phyloP scores from a whole-genome alignment of 2,329 filamentous ascomycete species.

The Diatrype stigma region DNA sequence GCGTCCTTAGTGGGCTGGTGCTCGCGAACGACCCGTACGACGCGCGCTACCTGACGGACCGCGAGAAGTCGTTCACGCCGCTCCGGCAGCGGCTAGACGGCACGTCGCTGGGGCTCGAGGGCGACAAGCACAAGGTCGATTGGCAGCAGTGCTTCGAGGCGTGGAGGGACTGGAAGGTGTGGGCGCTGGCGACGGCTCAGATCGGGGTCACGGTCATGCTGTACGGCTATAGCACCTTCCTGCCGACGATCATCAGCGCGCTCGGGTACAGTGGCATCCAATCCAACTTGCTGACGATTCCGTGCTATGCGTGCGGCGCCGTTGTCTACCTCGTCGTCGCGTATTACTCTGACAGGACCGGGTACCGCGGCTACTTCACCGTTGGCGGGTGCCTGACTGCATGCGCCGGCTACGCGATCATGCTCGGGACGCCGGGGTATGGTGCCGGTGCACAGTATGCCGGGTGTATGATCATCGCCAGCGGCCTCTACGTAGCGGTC shows the following conservation, averaged over 20 bases:
- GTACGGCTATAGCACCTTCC: constrained; percentile 56
- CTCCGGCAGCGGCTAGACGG: neutral
- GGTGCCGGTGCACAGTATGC: constrained; percentile 3
- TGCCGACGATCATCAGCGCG: constrained; percentile 50
- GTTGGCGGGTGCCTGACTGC: constrained; percentile 4
- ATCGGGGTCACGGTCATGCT: constrained; percentile 41
- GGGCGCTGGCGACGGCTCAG: constrained; percentile 44
- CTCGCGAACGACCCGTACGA: constrained; percentile 49
- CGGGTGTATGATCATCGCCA: constrained; percentile 5
- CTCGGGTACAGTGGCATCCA: constrained; percentile 49
- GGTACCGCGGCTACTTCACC: constrained; percentile 27
- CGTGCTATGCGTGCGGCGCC: constrained; percentile 50
- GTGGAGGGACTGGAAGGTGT: constrained; percentile 46
- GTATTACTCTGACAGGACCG: constrained; percentile 40
- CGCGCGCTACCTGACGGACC: constrained; percentile 7
- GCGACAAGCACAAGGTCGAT: constrained; percentile 38
- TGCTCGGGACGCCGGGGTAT: constrained; percentile 2
- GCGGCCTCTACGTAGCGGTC: constrained; percentile 6
- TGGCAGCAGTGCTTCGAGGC: constrained; percentile 39
- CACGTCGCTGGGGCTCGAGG: neutral
- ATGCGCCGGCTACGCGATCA: constrained; percentile 2
- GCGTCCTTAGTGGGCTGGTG: constrained; percentile 46
- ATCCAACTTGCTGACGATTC: constrained; percentile 51
- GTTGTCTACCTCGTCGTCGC: constrained; percentile 40
- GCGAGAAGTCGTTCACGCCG: neutral